These are phyloP conservation scores for Beauveria caledonica DNA, from an alignment of 2,329 filamentous ascomycete genomes.

Conservation along the genomic window DNA sequence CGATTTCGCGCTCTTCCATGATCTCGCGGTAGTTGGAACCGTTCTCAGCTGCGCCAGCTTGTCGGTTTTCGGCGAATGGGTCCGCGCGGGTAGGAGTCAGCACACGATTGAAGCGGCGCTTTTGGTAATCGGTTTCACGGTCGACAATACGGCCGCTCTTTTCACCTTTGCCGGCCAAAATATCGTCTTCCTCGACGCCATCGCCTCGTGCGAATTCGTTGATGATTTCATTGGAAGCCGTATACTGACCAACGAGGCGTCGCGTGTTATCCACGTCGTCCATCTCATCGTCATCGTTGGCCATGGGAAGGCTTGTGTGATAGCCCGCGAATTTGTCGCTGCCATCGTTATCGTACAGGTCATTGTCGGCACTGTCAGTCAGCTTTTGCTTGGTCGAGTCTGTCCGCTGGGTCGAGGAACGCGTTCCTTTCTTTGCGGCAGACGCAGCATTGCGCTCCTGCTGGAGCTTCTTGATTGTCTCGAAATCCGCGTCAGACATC, in stretches of 20 bases:
- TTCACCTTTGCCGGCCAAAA: conserved; percentile 72
- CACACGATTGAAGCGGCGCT: conserved; percentile 81
- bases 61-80: conserved; percentile 69
- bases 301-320: conserved; percentile 76
- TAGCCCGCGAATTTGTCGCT: conserved; percentile 82
- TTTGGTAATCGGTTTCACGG: conserved; percentile 95
- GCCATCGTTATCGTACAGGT: conserved; percentile 74
- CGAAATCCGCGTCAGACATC: conserved; percentile 77
- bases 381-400: conserved; percentile 89
- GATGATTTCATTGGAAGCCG: conserved; percentile 82
- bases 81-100: conserved; percentile 81
- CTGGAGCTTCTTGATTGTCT: conserved; percentile 79
- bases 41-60: conserved; percentile 58
- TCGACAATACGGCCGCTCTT: conserved; percentile 85
- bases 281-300: conserved; percentile 72
- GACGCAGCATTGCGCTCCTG: conserved; percentile 82
- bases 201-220: conserved; percentile 83
- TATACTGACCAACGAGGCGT: conserved; percentile 89
- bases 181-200: conserved; percentile 87
- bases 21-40: conserved; percentile 80
- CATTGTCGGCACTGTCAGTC: conserved; percentile 80
- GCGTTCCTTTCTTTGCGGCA: conserved; percentile 72
- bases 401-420: conserved; percentile 68
- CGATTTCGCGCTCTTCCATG: conserved; percentile 84
- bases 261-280: conserved; percentile 63